Conservation (phyloP, 2,329 filamentous ascomycete species). For the Catunica adiposa region DNA sequence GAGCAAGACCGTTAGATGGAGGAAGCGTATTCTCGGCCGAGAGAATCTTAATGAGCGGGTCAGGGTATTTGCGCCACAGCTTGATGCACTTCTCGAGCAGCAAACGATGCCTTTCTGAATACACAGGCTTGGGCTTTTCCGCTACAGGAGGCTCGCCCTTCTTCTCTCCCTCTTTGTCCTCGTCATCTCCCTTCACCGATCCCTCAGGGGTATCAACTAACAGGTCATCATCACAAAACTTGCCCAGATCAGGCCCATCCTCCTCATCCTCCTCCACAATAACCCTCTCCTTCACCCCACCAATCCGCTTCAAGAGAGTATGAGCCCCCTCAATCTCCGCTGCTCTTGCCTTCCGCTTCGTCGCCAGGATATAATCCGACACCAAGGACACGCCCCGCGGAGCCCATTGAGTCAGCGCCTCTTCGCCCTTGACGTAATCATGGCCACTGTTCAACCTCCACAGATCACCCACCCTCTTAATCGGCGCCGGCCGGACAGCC, state of each 20-base stretch:
- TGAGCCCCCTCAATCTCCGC: slow-evolving; percentile 67
- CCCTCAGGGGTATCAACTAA: slow-evolving; percentile 40
- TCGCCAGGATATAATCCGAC: slow-evolving; percentile 64
- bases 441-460: slow-evolving; percentile 94
- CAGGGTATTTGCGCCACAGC: slow-evolving; percentile 47
- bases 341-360: slow-evolving; percentile 55
- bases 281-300: slow-evolving; percentile 20
- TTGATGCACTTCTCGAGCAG: slow-evolving; percentile 40
- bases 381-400: slow-evolving; percentile 81
- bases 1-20: slow-evolving; percentile 43
- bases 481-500: slow-evolving; percentile 69
- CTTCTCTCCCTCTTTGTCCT: slow-evolving; percentile 13
- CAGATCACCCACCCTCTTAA: slow-evolving; percentile 79
- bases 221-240: slow-evolving; percentile 33
- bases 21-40: slow-evolving; percentile 49
- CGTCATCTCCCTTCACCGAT: slow-evolving; percentile 25
- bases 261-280: slow-evolving; percentile 17
- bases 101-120: slow-evolving; percentile 25
- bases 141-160: slow-evolving; percentile 16
- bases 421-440: slow-evolving; percentile 93
- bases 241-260: slow-evolving; percentile 17
- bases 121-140: slow-evolving; percentile 17
- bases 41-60: slow-evolving; percentile 39
- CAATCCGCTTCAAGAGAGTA: slow-evolving; percentile 44
- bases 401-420: slow-evolving; percentile 67